Conservation (phyloP, 2,329 filamentous ascomycete genomes). For the Claviceps africana region DNA sequence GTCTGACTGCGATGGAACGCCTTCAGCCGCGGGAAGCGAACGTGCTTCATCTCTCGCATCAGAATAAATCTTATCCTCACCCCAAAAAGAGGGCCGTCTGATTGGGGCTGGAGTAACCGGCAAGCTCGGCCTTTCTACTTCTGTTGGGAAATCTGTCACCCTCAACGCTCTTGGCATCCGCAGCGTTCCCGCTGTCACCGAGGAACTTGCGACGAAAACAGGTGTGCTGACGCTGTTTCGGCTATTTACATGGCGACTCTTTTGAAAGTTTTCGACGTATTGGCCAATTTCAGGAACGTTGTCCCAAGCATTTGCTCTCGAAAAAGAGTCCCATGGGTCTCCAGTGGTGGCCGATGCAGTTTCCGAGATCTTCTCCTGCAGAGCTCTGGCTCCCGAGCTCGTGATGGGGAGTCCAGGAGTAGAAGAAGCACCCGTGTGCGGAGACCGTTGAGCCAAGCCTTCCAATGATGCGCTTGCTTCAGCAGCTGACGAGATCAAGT, state of each 20-base stretch:
- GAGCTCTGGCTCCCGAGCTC: not conserved
- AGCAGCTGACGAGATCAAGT: slow-evolving; percentile 13
- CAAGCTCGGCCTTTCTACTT: slow-evolving; percentile 69
- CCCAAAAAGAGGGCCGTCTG: slow-evolving; percentile 53
- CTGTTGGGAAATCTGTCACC: slow-evolving; percentile 78
- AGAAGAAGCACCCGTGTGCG: not conserved
- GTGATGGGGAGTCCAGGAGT: not conserved
- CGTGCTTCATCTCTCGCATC: slow-evolving; percentile 37
- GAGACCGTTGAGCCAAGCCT: not conserved
- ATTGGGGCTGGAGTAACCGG: slow-evolving; percentile 83
- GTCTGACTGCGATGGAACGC: slow-evolving; percentile 74
- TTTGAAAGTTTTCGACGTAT: slow-evolving; percentile 68
- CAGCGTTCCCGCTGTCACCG: not conserved
- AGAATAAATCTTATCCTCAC: slow-evolving; percentile 23
- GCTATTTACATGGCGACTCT: slow-evolving; percentile 32
- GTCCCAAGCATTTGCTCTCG: slow-evolving; percentile 84
- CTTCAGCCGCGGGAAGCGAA: slow-evolving; percentile 60
- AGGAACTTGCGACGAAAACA: not conserved
- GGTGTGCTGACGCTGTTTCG: slow-evolving; percentile 6
- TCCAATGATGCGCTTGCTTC: slow-evolving; percentile 3
- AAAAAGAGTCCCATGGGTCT: slow-evolving; percentile 59
- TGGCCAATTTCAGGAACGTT: slow-evolving; percentile 74
- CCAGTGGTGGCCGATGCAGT: not conserved
- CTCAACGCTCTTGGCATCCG: slow-evolving; percentile 36
- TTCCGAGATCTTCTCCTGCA: not conserved